Conservation (phyloP, 495 filamentous ascomycete genomes). For the Trichocladium antarcticum region DNA sequence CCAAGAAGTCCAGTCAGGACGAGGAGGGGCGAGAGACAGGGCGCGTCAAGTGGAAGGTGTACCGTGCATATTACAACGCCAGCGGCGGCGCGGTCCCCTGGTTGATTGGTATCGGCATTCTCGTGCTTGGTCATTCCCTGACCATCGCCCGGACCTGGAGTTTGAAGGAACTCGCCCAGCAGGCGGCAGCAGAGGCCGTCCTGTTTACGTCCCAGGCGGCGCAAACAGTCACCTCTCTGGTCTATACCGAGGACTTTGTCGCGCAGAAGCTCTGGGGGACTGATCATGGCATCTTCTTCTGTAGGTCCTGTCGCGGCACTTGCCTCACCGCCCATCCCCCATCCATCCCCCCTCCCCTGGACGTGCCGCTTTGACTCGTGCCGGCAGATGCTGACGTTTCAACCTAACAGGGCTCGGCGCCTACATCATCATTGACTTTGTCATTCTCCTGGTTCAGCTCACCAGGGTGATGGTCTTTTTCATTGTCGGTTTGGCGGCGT, state of each 20-base stretch:
- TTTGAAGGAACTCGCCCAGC: constrained; percentile 26
- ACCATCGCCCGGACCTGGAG: constrained; percentile 24
- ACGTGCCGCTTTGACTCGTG: background rate
- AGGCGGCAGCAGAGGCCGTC: constrained; percentile 8
- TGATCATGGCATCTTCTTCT: constrained; percentile 11
- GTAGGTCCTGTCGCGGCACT: no score
- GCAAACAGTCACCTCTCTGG: background rate
- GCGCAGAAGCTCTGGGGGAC: background rate
- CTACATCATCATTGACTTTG: constrained; percentile 22
- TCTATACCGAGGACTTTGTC: constrained; percentile 1
- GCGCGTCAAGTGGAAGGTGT: constrained; percentile 44
- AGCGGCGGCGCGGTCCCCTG: constrained; percentile 48
- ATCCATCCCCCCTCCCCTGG: background rate
- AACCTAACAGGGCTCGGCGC: constrained; percentile 12
- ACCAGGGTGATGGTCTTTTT: constrained; percentile 20
- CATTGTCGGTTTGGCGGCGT: constrained; percentile 28
- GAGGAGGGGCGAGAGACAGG: constrained; percentile 47
- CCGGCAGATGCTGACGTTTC: constrained; percentile 2
- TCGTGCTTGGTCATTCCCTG: constrained; percentile 35
- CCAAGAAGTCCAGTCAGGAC: constrained; percentile 37
- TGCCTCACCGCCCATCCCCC: no score
- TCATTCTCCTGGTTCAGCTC: constrained; percentile 21
- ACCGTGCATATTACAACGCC: constrained; percentile 46
- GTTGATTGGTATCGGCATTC: constrained; percentile 36
- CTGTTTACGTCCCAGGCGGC: constrained; percentile 4